Percentiles rank a stretch among this genome's conserved stretches.
These are phyloP conservation scores for Rhizophora mangle DNA, from an alignment of 345 rosid genomes.

Conservation along the genomic window DNA sequence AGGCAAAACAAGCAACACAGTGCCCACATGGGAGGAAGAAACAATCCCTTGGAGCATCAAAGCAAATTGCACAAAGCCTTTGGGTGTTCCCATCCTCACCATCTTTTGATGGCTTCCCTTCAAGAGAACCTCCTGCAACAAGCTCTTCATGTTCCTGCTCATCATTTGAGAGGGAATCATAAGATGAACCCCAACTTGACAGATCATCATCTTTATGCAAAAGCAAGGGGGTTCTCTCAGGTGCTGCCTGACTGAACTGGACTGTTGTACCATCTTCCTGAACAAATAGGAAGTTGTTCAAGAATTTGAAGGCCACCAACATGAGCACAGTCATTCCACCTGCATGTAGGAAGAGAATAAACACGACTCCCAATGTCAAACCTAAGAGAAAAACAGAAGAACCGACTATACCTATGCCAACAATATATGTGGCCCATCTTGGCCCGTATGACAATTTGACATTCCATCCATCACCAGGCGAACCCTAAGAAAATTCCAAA, in stretches of 20 bases:
- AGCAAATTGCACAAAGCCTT: slow-evolving; percentile 96
- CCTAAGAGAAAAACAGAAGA: slow-evolving; percentile 1
- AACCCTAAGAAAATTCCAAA: slow-evolving; percentile 45
- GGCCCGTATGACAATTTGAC: slow-evolving; percentile 80
- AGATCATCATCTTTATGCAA: slow-evolving; percentile 78
- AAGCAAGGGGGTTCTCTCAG: slow-evolving; percentile 71
- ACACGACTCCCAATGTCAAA: not conserved
- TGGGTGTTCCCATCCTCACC: slow-evolving; percentile 64
- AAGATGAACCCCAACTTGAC: slow-evolving; percentile 93
- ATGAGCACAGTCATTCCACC: slow-evolving; percentile 72
- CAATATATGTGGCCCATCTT: slow-evolving; percentile 81
- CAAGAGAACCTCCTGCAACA: slow-evolving; percentile 35
- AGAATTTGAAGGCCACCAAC: slow-evolving; percentile 53
- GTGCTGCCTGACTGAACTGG: slow-evolving; percentile 35
- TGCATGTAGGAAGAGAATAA: slow-evolving; percentile 24
- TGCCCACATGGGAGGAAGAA: slow-evolving; percentile 99
- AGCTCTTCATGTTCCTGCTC: slow-evolving; percentile 65
- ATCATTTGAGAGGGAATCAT: slow-evolving; percentile 70
- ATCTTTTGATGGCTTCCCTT: slow-evolving; percentile 44
- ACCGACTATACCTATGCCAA: slow-evolving; percentile 64
- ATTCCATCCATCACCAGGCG: slow-evolving; percentile 50
- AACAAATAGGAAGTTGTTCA: slow-evolving; percentile 48
- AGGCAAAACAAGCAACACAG: slow-evolving; percentile 82
- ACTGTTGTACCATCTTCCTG: slow-evolving; percentile 38
- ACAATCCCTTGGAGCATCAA: slow-evolving; percentile 96